Evolutionary conservation across 139 green algal genomes (phyloP).

Genomic region (Diplosphaera chodatii): DNA sequence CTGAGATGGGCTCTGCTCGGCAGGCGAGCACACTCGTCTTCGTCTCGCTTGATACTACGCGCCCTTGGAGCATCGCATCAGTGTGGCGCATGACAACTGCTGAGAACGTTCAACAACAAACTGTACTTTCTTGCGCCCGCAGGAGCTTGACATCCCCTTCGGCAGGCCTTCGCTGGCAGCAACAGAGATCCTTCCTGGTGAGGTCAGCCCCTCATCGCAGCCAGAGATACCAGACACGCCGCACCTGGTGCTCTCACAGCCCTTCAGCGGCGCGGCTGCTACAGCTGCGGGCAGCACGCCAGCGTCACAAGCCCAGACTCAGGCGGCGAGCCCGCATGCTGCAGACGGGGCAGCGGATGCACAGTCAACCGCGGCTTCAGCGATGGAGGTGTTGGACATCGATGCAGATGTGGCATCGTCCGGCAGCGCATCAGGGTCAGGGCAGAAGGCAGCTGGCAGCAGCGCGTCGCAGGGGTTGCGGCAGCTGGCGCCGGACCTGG

Average conservation of each 20-base stretch:
- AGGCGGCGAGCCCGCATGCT: too few species aligned
- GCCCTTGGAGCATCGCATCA: too few species aligned
- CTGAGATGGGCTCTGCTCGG: too few species aligned
- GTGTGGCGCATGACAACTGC: too few species aligned
- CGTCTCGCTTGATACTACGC: too few species aligned
- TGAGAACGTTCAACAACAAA: too few species aligned
- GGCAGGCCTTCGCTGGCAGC: background rate
- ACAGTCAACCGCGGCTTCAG: background rate
- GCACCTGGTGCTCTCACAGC: background rate
- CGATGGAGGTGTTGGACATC: too few species aligned
- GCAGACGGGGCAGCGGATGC: background rate
- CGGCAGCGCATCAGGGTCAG: too few species aligned
- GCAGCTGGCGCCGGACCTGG: background rate
- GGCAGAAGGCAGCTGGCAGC: background rate
- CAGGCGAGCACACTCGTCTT: too few species aligned
- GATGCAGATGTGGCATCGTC: too few species aligned
- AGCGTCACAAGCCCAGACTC: background rate
- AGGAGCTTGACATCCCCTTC: background rate
- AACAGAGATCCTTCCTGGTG: background rate
- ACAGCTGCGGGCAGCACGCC: background rate
- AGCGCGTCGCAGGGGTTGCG: background rate
- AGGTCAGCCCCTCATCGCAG: background rate
- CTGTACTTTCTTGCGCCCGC: too few species aligned
- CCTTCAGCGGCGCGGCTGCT: background rate
- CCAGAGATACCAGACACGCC: too few species aligned